Base-by-base conservation (phyloP, 2,329 filamentous ascomycete genomes). In the Diplocarpon mali region DNA sequence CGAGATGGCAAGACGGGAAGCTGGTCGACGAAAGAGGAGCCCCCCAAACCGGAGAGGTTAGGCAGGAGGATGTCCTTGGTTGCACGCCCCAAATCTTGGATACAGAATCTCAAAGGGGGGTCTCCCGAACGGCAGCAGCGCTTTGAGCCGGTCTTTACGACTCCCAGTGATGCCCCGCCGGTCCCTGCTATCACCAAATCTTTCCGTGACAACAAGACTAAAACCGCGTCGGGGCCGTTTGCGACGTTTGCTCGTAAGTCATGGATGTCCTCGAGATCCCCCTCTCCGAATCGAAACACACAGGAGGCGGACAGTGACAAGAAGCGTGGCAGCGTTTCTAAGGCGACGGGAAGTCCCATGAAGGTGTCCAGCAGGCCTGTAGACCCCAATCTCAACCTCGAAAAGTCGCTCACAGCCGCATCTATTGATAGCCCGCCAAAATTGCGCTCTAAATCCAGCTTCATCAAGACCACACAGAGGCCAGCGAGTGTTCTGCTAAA, bases 171-270 rank as follows among this genome's bases (percentile, higher is more conserved):
- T 59, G 62, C 47, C 56, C 64, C 48, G 59, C 63, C 43, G 38
- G 52, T 59, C 27, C 55, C 53, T 48, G 52, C 46, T 41, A 55
- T 58, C 46, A 36, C 57, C 37, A 57, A 57, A 40, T 35, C 52
- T 42, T 41, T 45, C 39, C 50, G 54, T 14, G 59, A 61, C n/a
- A 55, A 40, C 43, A 69, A 68, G 57, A 55, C 63, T 36, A 69
- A 67, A 42, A 66, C 66, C 10, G 66, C 72, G 50, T 68, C 71
- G n/a, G 69, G 66, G 28, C 67, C 70, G 17, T 63, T 74, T 51
- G 67, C 67, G 38, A 69, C 62, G 37, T 62, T 75, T 42, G 69
- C 70, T 29, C 65, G 69, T 38, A 72, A 69, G 57, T 68, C 70
- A 44, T 75, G 70, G 70, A 64, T 64, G 35, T 60, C 62, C 5